phyloP scores from a whole-genome alignment of 495 filamentous ascomycete species.

The Penicillium antarcticum region DNA sequence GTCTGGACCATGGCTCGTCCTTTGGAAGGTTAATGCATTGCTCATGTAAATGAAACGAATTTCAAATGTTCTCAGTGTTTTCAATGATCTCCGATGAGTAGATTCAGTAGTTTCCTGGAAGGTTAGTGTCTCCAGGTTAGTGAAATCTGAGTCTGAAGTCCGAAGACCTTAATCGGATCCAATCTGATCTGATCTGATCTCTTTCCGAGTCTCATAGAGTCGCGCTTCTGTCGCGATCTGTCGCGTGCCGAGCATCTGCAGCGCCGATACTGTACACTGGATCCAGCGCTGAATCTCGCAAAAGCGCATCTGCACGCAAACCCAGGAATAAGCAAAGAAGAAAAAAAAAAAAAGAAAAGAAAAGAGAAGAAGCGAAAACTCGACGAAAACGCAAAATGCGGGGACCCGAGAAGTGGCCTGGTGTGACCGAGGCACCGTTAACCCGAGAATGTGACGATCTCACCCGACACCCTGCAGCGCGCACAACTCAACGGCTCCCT shows the following conservation, averaged over 20 bases:
- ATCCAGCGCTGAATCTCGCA: neutral
- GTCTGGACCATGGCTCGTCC: slow-evolving; percentile 20
- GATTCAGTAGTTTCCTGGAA: neutral
- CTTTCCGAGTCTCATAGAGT: neutral
- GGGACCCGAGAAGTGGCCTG: neutral
- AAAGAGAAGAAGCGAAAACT: slow-evolving; percentile 2
- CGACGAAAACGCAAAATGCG: slow-evolving; percentile 2
- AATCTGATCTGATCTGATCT: neutral
- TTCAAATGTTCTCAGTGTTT: slow-evolving; percentile 17
- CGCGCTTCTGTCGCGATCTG: neutral
- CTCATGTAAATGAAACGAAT: slow-evolving; percentile 30
- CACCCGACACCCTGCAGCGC: neutral
- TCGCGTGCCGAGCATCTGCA: too few species aligned
- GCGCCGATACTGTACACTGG: slow-evolving; percentile 1
- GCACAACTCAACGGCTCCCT: neutral
- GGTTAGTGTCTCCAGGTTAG: too few species aligned
- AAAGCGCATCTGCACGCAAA: slow-evolving; percentile 1
- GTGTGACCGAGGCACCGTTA: slow-evolving; percentile 4
- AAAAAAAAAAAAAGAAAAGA: slow-evolving; percentile 7
- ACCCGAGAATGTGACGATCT: neutral
- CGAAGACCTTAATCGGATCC: slow-evolving; percentile 3
- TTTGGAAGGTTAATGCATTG: slow-evolving; percentile 21
- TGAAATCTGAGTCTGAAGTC: slow-evolving; percentile 10
- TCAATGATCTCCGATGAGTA: slow-evolving; percentile 19
- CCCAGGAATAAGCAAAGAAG: neutral